These are phyloP conservation scores for Camelina hispida DNA, from an alignment of 345 rosid genomes.

Conservation along the genomic window DNA sequence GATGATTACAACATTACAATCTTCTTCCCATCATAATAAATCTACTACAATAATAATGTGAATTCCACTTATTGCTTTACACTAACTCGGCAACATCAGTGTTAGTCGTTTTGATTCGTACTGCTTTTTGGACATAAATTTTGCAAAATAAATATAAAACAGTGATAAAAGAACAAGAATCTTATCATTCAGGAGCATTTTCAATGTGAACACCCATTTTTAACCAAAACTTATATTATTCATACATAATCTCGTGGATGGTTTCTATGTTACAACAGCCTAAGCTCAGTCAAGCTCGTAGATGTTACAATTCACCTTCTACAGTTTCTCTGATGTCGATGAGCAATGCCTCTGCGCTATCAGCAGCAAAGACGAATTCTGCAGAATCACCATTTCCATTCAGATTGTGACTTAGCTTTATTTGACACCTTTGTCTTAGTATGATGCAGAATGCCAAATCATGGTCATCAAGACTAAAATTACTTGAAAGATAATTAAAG, in stretches of 20 bases:
- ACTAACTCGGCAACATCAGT: too few species aligned
- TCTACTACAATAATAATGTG: too few species aligned
- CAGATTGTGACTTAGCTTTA: conserved; percentile 13
- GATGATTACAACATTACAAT: too few species aligned
- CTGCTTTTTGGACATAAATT: not conserved
- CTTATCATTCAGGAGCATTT: not conserved
- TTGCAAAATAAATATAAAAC: not conserved
- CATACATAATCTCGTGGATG: conserved; percentile 11
- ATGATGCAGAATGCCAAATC: conserved; percentile 12
- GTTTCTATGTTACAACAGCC: conserved; percentile 25
- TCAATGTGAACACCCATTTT: conserved; percentile 14
- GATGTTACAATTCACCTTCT: conserved; percentile 30
- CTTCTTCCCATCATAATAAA: too few species aligned
- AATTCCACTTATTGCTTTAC: too few species aligned
- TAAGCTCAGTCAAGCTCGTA: not conserved
- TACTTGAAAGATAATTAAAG: conserved; percentile 6
- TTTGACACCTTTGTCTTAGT: not conserved
- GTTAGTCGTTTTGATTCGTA: not conserved
- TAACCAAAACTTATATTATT: conserved; percentile 5
- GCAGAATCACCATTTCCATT: conserved; percentile 42
- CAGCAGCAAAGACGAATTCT: conserved; percentile 68
- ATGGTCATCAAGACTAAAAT: not conserved
- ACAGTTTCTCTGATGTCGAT: conserved; percentile 41
- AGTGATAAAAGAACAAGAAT: not conserved
- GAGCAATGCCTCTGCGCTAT: conserved; percentile 57